Base-by-base conservation (phyloP, 352 stramenopile genomes). In the Blastocystis sp. region DNA sequence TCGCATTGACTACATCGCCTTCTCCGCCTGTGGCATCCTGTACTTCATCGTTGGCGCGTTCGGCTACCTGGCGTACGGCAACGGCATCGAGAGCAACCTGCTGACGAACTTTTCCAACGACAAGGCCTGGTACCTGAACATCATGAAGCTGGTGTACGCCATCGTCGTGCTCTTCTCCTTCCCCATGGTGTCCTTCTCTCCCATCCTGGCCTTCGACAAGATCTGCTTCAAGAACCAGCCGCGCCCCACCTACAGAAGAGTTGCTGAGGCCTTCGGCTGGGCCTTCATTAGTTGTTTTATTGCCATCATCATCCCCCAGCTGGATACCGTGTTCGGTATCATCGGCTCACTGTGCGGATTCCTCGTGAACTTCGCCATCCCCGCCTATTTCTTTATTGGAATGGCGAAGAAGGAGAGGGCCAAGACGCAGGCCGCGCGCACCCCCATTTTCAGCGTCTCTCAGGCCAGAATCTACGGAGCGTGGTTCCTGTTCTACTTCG, bases 81-180 rank as follows among this genome's bases (percentile, higher is more conserved):
- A 3, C 14, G 40, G 17, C 19, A 86, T 76, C 23, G 11, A 21
- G 56, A n/a, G 45, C 14, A 66, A 88, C 53, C 38, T 88, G 3
- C 38, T 88, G 38, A 40, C 19, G 43, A 66, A 86, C 48, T 88
- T 88, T 53, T 34, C 21, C 2, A 19, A 21, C 7, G 2, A 3
- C 2, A 9, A 53, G 14, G 28, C 65, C 40, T 40, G 34, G 2
- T 81, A 43, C 43, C 17, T 88, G 2, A 34, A 19, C 14, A 53
- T 48, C 17, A 43, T 87, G 7, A 88, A 88, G 67, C 19, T 82
- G 23, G 71, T 53, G 48, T 88, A 88, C 62, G 80, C 71, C 34
- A n/a, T 88, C 17, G 80, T 88, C 45, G 65, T 88, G 56, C 23
- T 74, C 60, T 88, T 82, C 28, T 88, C 80, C 45, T 87, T 87